phyloP scores from a whole-genome alignment of 192 early-diverging fungal species.

The Cetraspora pellucida region DNA sequence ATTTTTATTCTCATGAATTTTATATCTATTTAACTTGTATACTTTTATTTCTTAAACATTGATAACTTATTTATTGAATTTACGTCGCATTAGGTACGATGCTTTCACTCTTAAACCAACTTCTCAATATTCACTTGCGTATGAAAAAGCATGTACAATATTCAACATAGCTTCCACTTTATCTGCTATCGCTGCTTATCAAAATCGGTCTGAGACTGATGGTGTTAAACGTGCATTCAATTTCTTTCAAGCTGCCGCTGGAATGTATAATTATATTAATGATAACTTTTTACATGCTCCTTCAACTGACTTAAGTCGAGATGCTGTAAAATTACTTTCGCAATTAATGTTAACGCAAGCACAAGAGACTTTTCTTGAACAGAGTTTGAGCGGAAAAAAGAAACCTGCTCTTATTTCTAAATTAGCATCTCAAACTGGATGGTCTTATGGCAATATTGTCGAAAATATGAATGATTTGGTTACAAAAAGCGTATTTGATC shows the following conservation, averaged over 20 bases:
- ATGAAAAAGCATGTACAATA: conserved; percentile 94
- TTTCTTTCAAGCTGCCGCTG: conserved; percentile 93
- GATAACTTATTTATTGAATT: not conserved
- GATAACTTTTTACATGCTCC: conserved; percentile 99
- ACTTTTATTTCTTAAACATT: not conserved
- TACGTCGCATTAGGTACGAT: conserved; percentile 60
- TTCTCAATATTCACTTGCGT: conserved; percentile 92
- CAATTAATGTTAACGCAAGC: conserved; percentile 93
- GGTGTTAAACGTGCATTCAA: conserved; percentile 84
- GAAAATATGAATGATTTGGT: conserved; percentile 72
- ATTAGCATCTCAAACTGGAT: conserved; percentile 78
- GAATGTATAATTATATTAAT: conserved; percentile 92
- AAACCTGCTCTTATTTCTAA: conserved; percentile 87
- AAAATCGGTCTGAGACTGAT: conserved; percentile 72
- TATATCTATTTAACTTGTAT: not conserved
- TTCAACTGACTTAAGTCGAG: conserved; percentile 85
- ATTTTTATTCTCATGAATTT: conserved; percentile 31
- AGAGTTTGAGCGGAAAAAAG: conserved; percentile 85
- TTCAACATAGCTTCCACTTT: conserved; percentile 91
- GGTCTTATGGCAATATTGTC: conserved; percentile 71
- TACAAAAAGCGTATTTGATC: conserved; percentile 72
- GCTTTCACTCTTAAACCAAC: conserved; percentile 79
- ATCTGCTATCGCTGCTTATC: conserved; percentile 71
- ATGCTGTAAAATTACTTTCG: conserved; percentile 82
- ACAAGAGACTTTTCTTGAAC: conserved; percentile 91